Evolutionary conservation across 768 basidiomycete genomes (phyloP), one percentile per base, ranked within the genome.

Genomic region (Pleurotus salmoneostramineus): DNA sequence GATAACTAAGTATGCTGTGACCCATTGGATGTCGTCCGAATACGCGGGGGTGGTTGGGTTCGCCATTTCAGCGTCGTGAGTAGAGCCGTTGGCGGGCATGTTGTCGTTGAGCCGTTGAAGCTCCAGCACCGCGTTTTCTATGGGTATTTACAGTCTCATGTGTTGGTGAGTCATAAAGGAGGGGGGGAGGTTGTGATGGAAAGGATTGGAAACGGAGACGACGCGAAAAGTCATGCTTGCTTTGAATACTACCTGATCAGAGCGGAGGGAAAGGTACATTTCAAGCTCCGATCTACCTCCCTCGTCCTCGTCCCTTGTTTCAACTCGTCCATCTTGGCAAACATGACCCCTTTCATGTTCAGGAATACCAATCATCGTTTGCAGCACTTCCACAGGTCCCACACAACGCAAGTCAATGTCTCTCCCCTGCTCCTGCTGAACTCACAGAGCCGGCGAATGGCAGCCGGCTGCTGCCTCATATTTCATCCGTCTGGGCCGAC

Each of bases 1-100:
- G 51, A 83, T 77, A 48, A 74, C 71, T 54, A 87, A 69, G 64
- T 86, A 88, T 47, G 82, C 78, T 4, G 74, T 77, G 59, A 84
- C 71, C 82, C 83, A 85, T 60, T 81, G 69, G 14, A 74, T 63
- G 59, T 76, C 72, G 60, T 83, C 74, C 14, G 68, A 17, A 59
- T 73, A 77, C 36, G 66, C 62, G 31, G 83, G 83, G 8, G 74
- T 75, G 14, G 76, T 68, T 1, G 82, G 76, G 59, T 78, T 71
- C 56, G 76, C 58, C 14, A 66, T 61, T 33, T 35, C 21, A 15
- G 40, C 32, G 7, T 27, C 31, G 52, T 56, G 44, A 5, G 62
- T 36, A 5, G 63, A 55, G 17, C 65, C 50, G 17, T 58, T 58
- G 6, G 36, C 17, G 17, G 36, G 33, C 14, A 17, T 43, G 21